phyloP scores from a whole-genome alignment of 768 basidiomycete genomes.

The Calocybe cyanea region DNA sequence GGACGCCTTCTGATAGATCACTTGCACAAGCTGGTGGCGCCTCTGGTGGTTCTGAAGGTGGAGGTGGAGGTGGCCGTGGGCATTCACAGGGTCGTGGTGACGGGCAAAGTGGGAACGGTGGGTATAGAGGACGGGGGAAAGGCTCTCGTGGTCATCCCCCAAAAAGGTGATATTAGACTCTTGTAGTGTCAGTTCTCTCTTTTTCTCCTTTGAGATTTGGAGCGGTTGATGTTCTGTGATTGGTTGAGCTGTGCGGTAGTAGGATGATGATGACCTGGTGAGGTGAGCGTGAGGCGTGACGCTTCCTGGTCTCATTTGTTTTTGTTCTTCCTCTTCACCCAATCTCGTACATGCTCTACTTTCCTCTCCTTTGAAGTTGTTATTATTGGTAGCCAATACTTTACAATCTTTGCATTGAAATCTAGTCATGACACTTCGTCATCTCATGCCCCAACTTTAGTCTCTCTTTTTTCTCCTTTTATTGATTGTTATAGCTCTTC shows the following conservation, averaged over 20 bases:
- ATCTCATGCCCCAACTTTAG: neutral
- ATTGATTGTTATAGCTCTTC: too few species aligned
- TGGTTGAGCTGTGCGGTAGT: neutral
- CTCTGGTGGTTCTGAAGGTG: too few species aligned
- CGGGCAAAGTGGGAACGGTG: conserved; percentile 22
- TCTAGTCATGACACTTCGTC: too few species aligned
- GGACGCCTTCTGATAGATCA: conserved; percentile 27
- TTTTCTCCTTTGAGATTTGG: too few species aligned
- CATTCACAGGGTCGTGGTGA: too few species aligned
- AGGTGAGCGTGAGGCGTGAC: neutral
- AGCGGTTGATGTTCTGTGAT: too few species aligned
- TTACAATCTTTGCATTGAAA: too few species aligned
- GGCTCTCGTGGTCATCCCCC: conserved; percentile 18
- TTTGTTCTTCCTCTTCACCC: neutral
- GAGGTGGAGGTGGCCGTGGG: too few species aligned
- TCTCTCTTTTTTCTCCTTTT: neutral
- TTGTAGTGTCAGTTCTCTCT: too few species aligned
- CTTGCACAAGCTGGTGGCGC: conserved; percentile 24
- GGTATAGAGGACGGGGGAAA: conserved; percentile 18
- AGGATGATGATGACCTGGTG: neutral
- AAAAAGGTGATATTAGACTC: too few species aligned
- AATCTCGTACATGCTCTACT: neutral
- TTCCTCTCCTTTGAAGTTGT: neutral
- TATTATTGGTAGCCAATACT: neutral
- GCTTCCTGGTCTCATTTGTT: neutral